phyloP scores from a whole-genome alignment of 2,329 filamentous ascomycete species.

The Hypoxylon sp. region DNA sequence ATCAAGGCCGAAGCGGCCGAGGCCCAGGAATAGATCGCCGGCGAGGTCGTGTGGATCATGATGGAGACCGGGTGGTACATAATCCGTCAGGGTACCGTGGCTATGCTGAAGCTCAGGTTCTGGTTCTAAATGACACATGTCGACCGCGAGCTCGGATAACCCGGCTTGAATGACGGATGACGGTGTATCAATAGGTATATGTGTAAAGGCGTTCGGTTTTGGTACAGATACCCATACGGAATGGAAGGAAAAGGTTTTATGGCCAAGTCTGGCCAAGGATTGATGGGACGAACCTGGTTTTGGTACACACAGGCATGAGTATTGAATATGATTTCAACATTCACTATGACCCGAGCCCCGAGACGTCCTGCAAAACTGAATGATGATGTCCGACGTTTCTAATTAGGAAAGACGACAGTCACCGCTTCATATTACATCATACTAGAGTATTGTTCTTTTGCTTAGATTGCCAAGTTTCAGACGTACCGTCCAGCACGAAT shows the following conservation, averaged over 20 bases:
- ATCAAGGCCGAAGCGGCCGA: slow-evolving; percentile 49
- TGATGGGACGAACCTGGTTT: neutral
- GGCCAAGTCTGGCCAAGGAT: slow-evolving; percentile 6
- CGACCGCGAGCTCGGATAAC: neutral
- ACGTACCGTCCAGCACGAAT: neutral
- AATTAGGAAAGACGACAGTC: neutral
- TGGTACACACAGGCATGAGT: slow-evolving; percentile 14
- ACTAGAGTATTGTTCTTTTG: neutral
- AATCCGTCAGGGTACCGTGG: slow-evolving; percentile 35
- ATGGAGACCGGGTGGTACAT: slow-evolving; percentile 44
- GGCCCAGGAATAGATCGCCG: slow-evolving; percentile 51
- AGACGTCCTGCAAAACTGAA: neutral
- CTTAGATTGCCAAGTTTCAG: neutral
- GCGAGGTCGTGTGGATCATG: slow-evolving; percentile 47
- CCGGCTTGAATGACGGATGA: neutral
- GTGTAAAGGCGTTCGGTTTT: slow-evolving; percentile 32
- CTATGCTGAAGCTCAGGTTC: slow-evolving; percentile 32
- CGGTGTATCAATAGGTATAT: neutral
- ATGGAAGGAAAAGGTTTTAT: slow-evolving; percentile 7
- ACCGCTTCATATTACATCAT: neutral
- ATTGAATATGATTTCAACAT: slow-evolving; percentile 32
- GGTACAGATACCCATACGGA: slow-evolving; percentile 18
- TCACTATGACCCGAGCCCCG: neutral
- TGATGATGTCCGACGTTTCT: neutral
- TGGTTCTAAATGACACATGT: slow-evolving; percentile 24